phyloP scores from a whole-genome alignment of 106 monocot species.

The Allium sativum region DNA sequence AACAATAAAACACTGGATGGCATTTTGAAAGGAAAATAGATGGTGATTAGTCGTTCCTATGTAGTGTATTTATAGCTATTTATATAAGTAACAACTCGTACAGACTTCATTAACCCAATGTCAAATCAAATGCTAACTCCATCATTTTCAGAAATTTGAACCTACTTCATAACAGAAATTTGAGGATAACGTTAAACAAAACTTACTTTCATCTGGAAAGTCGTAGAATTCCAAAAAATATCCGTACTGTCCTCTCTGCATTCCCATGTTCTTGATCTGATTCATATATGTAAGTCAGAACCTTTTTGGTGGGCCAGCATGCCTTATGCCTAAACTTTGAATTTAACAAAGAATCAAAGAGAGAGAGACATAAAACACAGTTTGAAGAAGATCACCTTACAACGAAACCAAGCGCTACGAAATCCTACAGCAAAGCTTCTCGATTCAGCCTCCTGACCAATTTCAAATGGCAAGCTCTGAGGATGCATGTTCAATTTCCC shows the following conservation, averaged over 20 bases:
- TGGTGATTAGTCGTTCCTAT: too few relatives aligned
- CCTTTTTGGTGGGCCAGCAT: too few relatives aligned
- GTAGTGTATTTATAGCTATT: too few relatives aligned
- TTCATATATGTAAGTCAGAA: background rate
- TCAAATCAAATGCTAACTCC: too few relatives aligned
- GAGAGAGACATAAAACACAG: conserved; percentile 1
- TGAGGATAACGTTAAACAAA: background rate
- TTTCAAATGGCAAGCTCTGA: conserved; percentile 28
- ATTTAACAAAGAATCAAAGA: background rate
- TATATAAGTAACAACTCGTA: too few relatives aligned
- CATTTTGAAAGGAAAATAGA: too few relatives aligned
- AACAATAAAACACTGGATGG: too few relatives aligned
- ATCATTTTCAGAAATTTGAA: too few relatives aligned
- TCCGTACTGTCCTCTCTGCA: conserved; percentile 5
- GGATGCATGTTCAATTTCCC: too few relatives aligned
- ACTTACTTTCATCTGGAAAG: conserved; percentile 40
- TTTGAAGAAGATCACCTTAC: conserved; percentile 33
- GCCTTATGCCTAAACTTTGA: background rate
- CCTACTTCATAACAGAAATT: too few relatives aligned
- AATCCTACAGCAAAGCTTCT: conserved; percentile 38
- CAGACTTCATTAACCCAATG: too few relatives aligned
- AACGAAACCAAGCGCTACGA: conserved; percentile 71
- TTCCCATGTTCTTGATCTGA: conserved; percentile 27
- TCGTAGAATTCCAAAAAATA: conserved; percentile 30
- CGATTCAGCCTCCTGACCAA: conserved; percentile 45